Evolutionary conservation across 805 yeast species (phyloP).

Genomic region (Kodamaea fukazawae): DNA sequence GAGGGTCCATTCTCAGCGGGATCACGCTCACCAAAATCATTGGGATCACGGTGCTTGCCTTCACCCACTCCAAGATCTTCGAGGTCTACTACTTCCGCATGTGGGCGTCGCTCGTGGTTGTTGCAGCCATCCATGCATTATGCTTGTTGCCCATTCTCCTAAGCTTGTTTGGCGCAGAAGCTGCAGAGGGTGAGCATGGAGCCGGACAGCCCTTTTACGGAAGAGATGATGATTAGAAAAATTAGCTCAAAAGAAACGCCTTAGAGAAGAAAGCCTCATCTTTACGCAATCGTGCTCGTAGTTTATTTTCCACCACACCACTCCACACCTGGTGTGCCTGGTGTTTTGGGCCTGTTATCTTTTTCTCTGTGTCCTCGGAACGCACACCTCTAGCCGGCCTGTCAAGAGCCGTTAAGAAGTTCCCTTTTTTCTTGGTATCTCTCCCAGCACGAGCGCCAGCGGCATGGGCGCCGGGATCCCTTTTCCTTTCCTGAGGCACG

Average conservation of each 20-base stretch:
- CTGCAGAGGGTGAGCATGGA: background rate
- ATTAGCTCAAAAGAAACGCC: background rate
- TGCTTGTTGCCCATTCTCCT: constrained; percentile 75
- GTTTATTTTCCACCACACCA: too few species aligned
- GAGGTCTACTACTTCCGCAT: constrained; percentile 89
- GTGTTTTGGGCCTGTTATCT: too few species aligned
- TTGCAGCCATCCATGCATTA: constrained; percentile 78
- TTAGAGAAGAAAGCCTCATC: too few species aligned
- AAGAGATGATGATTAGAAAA: constrained; percentile 3
- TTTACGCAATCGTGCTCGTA: too few species aligned
- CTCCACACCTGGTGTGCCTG: too few species aligned
- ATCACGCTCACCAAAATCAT: constrained; percentile 85
- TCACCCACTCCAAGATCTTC: constrained; percentile 83
- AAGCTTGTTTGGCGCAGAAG: constrained; percentile 3
- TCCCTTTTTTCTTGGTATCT: too few species aligned
- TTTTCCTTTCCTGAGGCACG: too few species aligned
- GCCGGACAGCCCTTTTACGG: background rate
- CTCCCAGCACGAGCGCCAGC: too few species aligned
- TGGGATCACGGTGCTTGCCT: constrained; percentile 83
- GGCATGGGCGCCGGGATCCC: too few species aligned
- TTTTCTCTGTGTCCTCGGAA: too few species aligned
- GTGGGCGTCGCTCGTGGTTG: constrained; percentile 80
- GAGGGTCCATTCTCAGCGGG: constrained; percentile 87
- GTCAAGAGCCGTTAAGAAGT: too few species aligned
- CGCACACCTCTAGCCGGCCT: too few species aligned